phyloP scores from a whole-genome alignment of 2,329 filamentous ascomycete genomes.

The Diaporthe sp. region DNA sequence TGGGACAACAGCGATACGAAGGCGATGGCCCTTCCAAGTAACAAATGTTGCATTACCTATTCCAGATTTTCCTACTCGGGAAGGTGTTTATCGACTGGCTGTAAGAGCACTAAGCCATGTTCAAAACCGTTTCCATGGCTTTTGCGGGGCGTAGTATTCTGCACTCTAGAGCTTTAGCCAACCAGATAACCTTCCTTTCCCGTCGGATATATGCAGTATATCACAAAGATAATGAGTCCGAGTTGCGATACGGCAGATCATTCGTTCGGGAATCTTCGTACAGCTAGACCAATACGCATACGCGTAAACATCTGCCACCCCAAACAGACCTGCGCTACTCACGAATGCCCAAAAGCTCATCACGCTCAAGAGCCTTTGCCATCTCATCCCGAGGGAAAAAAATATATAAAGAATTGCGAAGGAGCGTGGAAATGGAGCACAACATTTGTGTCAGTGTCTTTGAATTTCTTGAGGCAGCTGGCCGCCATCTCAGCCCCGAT shows the following conservation, averaged over 20 bases:
- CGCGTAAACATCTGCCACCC: too few relatives aligned
- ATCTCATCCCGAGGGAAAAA: too few relatives aligned
- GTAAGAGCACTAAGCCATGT: not conserved
- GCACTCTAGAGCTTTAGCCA: not conserved
- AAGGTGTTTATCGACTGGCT: not conserved
- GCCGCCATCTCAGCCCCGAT: not conserved
- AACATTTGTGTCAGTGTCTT: not conserved
- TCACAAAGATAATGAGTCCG: not conserved
- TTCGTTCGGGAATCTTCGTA: not conserved
- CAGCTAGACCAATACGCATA: not conserved
- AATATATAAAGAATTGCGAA: not conserved
- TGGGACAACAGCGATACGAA: constrained; percentile 8
- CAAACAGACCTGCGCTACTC: not conserved
- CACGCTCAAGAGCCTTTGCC: too few relatives aligned
- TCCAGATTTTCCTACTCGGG: constrained; percentile 15
- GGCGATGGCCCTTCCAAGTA: not conserved
- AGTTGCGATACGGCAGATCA: not conserved
- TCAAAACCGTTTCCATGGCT: not conserved
- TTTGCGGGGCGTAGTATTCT: not conserved
- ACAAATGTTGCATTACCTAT: not conserved
- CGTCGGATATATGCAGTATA: not conserved
- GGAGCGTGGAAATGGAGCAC: not conserved
- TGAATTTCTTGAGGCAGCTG: not conserved
- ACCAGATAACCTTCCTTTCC: not conserved
- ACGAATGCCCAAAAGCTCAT: not conserved